Conservation (phyloP, 140 eudicot species). For the Flaveria floridana region DNA sequence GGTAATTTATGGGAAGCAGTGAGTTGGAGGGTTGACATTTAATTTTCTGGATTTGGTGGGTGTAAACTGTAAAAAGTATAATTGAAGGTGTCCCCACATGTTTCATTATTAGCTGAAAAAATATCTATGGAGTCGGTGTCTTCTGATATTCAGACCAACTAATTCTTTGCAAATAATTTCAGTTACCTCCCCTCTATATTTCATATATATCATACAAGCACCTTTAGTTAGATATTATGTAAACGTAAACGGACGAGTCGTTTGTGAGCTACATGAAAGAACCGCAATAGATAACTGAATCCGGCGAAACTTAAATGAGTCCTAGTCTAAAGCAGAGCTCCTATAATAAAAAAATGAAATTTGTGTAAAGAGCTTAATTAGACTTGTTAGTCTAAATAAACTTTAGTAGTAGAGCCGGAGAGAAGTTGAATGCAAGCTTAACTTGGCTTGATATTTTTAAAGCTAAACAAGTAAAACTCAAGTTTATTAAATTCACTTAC, state of each 20-base stretch:
- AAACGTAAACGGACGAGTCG: neutral
- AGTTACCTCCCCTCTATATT: neutral
- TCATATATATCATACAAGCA: neutral
- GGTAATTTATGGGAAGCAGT: slow-evolving; percentile 19
- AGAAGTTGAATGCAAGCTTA: too few species aligned
- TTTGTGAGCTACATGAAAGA: neutral
- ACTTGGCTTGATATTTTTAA: too few species aligned
- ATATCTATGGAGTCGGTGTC: slow-evolving; percentile 21
- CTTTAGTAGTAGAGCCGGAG: too few species aligned
- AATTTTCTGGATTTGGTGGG: slow-evolving; percentile 29
- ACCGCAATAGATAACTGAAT: too few species aligned
- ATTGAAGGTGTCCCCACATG: slow-evolving; percentile 25
- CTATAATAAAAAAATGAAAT: too few species aligned
- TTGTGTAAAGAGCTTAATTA: too few species aligned
- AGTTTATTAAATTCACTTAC: too few species aligned
- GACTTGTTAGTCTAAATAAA: too few species aligned
- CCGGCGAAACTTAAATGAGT: too few species aligned
- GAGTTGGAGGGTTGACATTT: slow-evolving; percentile 36
- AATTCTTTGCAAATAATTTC: neutral
- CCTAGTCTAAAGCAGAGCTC: too few species aligned
- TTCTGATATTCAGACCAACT: slow-evolving; percentile 6
- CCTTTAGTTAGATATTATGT: neutral
- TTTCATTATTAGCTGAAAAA: slow-evolving; percentile 19
- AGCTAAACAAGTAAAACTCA: too few species aligned
- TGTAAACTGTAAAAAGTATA: slow-evolving; percentile 27